Evolutionary conservation across 306 rosid genomes (phyloP).

Genomic region (Arachis stenosperma): DNA sequence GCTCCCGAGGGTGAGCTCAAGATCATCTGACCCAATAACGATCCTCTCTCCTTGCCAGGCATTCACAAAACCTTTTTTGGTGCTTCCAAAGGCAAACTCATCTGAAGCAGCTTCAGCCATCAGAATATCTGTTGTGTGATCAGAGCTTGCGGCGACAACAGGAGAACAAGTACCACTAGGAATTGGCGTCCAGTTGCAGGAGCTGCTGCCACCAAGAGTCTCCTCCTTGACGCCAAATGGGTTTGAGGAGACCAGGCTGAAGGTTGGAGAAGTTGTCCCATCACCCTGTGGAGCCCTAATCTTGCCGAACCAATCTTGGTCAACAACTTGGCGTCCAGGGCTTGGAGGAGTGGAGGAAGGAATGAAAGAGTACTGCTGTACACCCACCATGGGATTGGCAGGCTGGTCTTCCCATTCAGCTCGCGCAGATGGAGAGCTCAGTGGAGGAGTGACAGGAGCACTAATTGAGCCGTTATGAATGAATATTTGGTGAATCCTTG

Average conservation of each 20-base stretch:
- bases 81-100: conserved; percentile 88
- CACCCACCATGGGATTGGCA: conserved; percentile 52
- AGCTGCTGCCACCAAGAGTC: conserved; percentile 60
- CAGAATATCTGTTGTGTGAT: conserved; percentile 77
- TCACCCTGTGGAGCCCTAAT: conserved; percentile 70
- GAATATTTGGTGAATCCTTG: conserved; percentile 72
- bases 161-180: conserved; percentile 96
- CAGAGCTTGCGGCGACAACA: conserved; percentile 72
- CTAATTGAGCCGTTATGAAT: not conserved
- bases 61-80: conserved; percentile 65
- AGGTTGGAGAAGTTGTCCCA: conserved; percentile 72
- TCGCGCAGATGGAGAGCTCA: conserved; percentile 86
- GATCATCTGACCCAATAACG: conserved; percentile 76
- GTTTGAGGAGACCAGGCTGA: conserved; percentile 74
- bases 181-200: conserved; percentile 88
- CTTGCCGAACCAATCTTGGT: conserved; percentile 79
- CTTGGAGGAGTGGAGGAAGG: conserved; percentile 89
- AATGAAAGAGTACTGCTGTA: conserved; percentile 61
- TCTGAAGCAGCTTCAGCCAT: conserved; percentile 75
- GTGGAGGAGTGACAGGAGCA: conserved; percentile 93
- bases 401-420: conserved; percentile 66
- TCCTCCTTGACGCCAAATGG: conserved; percentile 86
- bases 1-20: conserved; percentile 92
- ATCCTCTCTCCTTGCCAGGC: conserved; percentile 93
- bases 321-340: conserved; percentile 69